Conservation (phyloP, 208 protist species). For the Acanthamoeba royreba region DNA sequence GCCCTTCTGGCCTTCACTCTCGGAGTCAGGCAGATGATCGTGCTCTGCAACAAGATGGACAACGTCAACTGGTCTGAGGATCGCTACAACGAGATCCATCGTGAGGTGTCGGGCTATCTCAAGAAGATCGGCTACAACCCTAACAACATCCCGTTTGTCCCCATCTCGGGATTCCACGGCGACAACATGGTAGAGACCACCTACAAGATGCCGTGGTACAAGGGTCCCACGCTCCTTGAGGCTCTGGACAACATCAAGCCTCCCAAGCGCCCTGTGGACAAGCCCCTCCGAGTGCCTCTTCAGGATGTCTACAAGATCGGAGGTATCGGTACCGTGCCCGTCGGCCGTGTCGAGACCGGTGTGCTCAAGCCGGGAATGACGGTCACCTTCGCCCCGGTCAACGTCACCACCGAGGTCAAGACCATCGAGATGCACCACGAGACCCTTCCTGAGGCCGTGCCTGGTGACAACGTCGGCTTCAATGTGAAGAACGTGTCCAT, state of each 20-base stretch:
- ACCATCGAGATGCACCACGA: conserved; percentile 86
- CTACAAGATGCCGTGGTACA: conserved; percentile 91
- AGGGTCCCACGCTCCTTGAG: conserved; percentile 88
- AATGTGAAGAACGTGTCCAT: conserved; percentile 87
- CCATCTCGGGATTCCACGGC: conserved; percentile 93
- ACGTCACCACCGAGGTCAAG: conserved; percentile 76
- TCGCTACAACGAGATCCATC: conserved; percentile 76
- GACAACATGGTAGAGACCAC: conserved; percentile 91
- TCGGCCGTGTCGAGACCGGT: conserved; percentile 88
- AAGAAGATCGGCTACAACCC: conserved; percentile 89
- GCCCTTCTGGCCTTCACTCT: conserved; percentile 84
- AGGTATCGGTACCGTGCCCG: conserved; percentile 94
- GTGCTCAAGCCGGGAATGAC: conserved; percentile 71
- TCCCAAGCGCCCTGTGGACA: conserved; percentile 87
- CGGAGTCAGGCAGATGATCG: conserved; percentile 87
- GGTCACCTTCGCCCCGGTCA: conserved; percentile 79
- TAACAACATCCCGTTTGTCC: conserved; percentile 90
- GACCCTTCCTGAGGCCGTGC: conserved; percentile 56
- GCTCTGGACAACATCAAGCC: conserved; percentile 86
- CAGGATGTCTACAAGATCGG: conserved; percentile 97
- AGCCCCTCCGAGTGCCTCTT: conserved; percentile 91
- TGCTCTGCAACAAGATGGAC: conserved; percentile 92
- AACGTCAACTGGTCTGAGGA: conserved; percentile 87
- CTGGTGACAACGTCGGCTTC: conserved; percentile 84
- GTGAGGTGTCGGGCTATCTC: conserved; percentile 55